Evolutionary conservation across 1,284 basidiomycete genomes (phyloP), one percentile per base, ranked within the genome.

Genomic region (Pseudozyma thailandica): DNA sequence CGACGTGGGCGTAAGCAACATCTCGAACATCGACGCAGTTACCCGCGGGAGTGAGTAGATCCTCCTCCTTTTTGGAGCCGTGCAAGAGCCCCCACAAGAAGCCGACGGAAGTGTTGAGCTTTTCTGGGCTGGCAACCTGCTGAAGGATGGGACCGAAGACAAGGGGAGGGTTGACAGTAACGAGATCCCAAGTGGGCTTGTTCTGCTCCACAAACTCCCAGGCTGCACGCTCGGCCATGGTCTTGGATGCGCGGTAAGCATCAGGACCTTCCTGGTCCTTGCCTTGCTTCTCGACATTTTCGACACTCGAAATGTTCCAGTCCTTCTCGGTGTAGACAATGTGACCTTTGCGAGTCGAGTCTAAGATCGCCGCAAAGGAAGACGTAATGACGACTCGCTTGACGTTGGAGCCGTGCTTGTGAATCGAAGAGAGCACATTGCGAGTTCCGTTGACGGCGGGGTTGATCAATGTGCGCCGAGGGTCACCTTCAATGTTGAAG

Each of bases 381-480:
- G 87, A 87, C 0, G 89, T 90, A 58, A 92, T 83, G 48, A 92
- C 88, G 39, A 92, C 85, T 2, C 91, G 79, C 52, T 74, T 83
- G 68, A 86, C 81, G n/a, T 63, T 70, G 47, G 71, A 86, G 86
- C 87, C 86, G 68, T 87, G 81, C 74, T 87, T 87, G 72, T 86
- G 77, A 44, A 87, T 83, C 53, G 87, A 88, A 57, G 86, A 82
- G 7, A 90, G 84, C 6, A 90, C 85, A 33, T 87, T 86, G 0
- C 85, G 74, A 2, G 89, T 90, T 1, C 90, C 90, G 25, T 87
- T 83, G 10, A 90, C 84, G 6, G 90, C 90, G 1, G 90, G 90
- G 2, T 82, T 82, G 74, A 90, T 86, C 16, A 90, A 78, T 27
- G 83, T 83, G 47, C 76, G 74, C 35, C 76, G 64, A 7, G 81